Percentiles rank a stretch among this genome's conserved stretches.
Conservation (phyloP, 176 grass and related monocot species). For the Avena sativa region DNA sequence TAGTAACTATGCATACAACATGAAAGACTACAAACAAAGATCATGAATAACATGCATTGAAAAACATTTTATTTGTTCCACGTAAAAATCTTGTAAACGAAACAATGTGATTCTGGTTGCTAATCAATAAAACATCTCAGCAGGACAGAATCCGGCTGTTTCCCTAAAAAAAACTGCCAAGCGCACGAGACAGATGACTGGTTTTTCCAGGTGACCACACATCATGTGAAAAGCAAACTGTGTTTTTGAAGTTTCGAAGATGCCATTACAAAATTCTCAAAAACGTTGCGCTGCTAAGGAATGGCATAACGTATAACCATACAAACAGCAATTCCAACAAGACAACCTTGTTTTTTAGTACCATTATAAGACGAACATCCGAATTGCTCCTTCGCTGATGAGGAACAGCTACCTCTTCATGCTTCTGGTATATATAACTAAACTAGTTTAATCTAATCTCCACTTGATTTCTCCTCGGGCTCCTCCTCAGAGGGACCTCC, state of each 20-base stretch:
- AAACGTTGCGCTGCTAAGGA: conserved; percentile 12
- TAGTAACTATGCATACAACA: no score
- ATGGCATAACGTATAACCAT: conserved; percentile 9
- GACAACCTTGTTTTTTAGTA: not conserved
- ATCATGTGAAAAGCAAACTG: not conserved
- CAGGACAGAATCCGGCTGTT: no score
- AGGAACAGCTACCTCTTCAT: conserved; percentile 4
- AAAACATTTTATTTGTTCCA: no score
- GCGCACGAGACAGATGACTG: not conserved
- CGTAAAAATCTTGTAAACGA: no score
- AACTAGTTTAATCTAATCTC: conserved; percentile 21
- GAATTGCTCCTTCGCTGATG: not conserved
- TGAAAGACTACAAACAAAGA: no score
- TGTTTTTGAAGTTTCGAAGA: not conserved
- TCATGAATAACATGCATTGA: no score
- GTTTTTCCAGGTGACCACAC: not conserved
- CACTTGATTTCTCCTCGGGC: conserved; percentile 32
- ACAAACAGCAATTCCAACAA: conserved; percentile 15
- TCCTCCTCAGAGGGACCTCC: conserved; percentile 23
- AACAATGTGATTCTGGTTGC: no score
- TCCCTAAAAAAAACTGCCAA: not conserved
- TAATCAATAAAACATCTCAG: no score
- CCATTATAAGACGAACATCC: not conserved
- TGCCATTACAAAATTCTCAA: not conserved
- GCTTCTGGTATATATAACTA: not conserved